phyloP scores from a whole-genome alignment of 2,329 filamentous ascomycete genomes.

The Cytospora mali region DNA sequence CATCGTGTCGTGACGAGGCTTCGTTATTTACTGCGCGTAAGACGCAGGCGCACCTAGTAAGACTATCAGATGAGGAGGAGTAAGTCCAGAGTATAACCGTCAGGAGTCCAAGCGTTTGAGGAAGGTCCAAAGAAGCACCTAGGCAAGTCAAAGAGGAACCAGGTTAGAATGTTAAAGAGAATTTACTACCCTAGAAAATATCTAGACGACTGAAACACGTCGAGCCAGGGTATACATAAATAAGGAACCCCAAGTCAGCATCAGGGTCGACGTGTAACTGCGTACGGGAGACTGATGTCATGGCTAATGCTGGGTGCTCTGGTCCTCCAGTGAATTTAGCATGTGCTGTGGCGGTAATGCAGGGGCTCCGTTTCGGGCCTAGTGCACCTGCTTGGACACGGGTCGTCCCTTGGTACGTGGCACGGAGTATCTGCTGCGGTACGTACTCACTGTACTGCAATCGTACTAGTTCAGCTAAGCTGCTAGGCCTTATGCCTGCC shows the following conservation, averaged over 20 bases:
- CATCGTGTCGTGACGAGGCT: conserved; percentile 32
- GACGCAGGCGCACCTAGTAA: background rate
- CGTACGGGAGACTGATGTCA: conserved; percentile 2
- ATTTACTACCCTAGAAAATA: background rate
- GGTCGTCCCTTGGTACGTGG: background rate
- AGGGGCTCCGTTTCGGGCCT: background rate
- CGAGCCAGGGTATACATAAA: background rate
- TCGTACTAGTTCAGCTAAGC: too few relatives aligned
- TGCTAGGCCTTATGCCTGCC: too few relatives aligned
- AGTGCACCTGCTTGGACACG: background rate
- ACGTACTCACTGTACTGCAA: too few relatives aligned
- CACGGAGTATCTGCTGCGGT: background rate
- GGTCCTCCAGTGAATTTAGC: background rate
- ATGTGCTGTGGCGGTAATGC: background rate
- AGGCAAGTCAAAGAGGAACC: background rate
- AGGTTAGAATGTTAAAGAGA: background rate
- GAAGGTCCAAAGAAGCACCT: background rate
- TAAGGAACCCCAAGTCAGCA: too few relatives aligned
- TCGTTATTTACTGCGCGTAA: background rate
- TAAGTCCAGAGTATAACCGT: background rate
- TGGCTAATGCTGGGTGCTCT: background rate
- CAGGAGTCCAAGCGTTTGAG: background rate
- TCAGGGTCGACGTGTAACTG: conserved; percentile 1
- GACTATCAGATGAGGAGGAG: background rate
- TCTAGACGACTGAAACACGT: background rate